phyloP scores from a whole-genome alignment of 2,329 filamentous ascomycete species.

The Trichoderma guizhouense region DNA sequence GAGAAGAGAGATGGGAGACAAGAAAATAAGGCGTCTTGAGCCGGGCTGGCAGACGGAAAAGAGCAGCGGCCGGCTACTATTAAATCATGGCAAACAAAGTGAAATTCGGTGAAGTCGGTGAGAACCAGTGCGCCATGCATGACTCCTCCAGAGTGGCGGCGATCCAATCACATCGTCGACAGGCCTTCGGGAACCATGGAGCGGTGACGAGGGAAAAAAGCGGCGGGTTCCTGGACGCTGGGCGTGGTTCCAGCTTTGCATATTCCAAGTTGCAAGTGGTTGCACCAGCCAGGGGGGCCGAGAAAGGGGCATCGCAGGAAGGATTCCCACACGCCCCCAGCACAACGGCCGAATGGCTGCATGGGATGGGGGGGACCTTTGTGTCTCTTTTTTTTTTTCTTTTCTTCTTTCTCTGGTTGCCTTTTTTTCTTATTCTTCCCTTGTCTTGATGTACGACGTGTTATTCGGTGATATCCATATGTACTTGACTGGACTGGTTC shows the following conservation, averaged over 20 bases:
- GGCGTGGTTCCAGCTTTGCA: conserved; percentile 8
- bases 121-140: conserved; percentile 22
- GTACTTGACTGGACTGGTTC: not conserved
- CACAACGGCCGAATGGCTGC: conserved; percentile 1
- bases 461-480: not conserved
- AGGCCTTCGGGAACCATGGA: conserved; percentile 19
- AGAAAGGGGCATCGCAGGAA: conserved; percentile 7
- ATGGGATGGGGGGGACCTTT: not conserved
- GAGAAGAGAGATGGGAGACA: not conserved
- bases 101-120: conserved; percentile 35
- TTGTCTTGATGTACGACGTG: not conserved
- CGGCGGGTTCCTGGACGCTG: conserved; percentile 21
- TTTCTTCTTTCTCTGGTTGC: not conserved
- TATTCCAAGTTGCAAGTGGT: conserved; percentile 7
- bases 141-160: conserved; percentile 21
- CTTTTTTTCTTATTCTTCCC: not conserved
- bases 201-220: conserved; percentile 23
- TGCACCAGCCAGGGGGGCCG: conserved; percentile 9
- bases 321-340: conserved; percentile 10
- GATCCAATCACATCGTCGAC: conserved; percentile 23
- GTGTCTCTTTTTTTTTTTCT: not conserved
- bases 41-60: not conserved
- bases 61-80: conserved; percentile 10
- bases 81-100: conserved; percentile 17
- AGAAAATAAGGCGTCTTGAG: conserved; percentile 3